Conservation (phyloP, 257 asterid genomes). For the Fraxinus pennsylvanica region DNA sequence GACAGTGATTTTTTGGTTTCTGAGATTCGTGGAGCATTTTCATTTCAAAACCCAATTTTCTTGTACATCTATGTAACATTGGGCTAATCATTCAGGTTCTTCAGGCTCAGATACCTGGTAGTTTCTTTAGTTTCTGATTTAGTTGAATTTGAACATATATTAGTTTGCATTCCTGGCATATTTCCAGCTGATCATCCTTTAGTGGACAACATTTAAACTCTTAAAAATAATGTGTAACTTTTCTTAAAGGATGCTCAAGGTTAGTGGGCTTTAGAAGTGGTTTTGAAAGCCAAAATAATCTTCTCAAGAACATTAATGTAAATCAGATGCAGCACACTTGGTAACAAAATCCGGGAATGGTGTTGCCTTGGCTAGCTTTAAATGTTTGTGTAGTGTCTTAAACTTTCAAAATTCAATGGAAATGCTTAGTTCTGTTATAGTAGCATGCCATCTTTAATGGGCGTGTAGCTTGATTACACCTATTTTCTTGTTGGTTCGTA, state of each 20-base stretch:
- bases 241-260: neutral
- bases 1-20: neutral
- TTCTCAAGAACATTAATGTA: neutral
- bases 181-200: neutral
- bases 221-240: neutral
- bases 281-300: no score
- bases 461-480: neutral
- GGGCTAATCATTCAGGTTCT: neutral
- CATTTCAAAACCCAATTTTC: neutral
- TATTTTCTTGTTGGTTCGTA: neutral
- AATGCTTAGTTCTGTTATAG: neutral
- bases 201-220: neutral
- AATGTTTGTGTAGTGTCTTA: neutral
- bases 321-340: neutral
- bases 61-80: neutral
- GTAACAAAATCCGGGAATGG: no score
- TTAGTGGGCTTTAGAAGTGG: neutral
- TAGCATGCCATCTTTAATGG: neutral
- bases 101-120: neutral
- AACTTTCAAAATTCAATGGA: neutral
- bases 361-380: no score
- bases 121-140: neutral
- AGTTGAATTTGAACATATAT: neutral
- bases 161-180: neutral
- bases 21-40: neutral